Conservation (phyloP, 1,284 basidiomycete genomes). For the Cryptococcus deneoformans region DNA sequence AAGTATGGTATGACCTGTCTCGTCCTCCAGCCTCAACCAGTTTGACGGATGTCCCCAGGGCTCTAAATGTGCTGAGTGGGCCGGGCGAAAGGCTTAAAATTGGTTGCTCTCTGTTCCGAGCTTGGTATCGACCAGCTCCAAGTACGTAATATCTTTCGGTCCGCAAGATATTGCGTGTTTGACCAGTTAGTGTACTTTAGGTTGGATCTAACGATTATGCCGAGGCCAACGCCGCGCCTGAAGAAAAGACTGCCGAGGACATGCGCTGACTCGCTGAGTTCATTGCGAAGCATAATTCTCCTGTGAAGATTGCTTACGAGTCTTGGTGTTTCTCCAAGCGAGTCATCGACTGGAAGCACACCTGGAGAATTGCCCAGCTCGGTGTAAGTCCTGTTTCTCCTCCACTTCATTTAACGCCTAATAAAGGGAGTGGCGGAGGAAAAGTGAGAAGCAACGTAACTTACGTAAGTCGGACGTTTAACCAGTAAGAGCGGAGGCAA, state of each 20-base stretch:
- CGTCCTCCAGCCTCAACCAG: slow-evolving; percentile 16
- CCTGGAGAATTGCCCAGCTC: slow-evolving; percentile 16
- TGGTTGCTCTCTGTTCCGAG: slow-evolving; percentile 14
- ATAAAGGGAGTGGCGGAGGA: too few relatives aligned
- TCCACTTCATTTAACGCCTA: background rate
- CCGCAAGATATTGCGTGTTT: background rate
- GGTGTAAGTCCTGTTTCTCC: slow-evolving; percentile 5
- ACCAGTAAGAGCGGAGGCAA: too few relatives aligned
- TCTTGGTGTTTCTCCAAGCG: slow-evolving; percentile 21
- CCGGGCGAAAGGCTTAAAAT: slow-evolving; percentile 10
- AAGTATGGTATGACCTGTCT: slow-evolving; percentile 8
- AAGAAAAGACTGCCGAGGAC: slow-evolving; percentile 14
- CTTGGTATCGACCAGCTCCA: slow-evolving; percentile 13
- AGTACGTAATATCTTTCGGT: background rate
- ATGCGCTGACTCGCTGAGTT: slow-evolving; percentile 21
- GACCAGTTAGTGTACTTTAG: slow-evolving; percentile 5
- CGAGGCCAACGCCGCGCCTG: slow-evolving; percentile 5
- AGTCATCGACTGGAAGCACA: slow-evolving; percentile 12
- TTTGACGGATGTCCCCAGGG: slow-evolving; percentile 12
- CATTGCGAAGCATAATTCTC: background rate
- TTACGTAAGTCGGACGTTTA: too few relatives aligned
- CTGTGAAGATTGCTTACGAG: slow-evolving; percentile 13
- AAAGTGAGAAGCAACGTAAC: too few relatives aligned
- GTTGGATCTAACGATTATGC: slow-evolving; percentile 21
- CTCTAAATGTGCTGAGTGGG: slow-evolving; percentile 5